Percentiles rank a stretch among this genome's conserved stretches.
These are phyloP conservation scores for Thielaviopsis cerberus DNA, from an alignment of 2,329 filamentous ascomycete species.

Conservation along the genomic window DNA sequence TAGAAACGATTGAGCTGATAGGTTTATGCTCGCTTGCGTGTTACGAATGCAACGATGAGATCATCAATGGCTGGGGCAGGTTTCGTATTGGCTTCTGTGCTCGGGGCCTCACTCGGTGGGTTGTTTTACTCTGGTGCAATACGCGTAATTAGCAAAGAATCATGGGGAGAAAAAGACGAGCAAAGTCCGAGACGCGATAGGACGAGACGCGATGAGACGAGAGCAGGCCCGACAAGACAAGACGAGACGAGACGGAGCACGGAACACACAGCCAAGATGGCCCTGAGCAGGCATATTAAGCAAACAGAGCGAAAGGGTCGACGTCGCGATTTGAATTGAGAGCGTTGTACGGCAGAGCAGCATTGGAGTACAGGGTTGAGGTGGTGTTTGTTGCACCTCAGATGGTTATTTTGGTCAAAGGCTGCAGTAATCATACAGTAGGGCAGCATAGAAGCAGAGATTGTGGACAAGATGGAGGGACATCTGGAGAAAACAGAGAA, in stretches of 20 bases:
- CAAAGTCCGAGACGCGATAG: not conserved
- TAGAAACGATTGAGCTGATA: not conserved
- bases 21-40: not conserved
- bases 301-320: too few relatives aligned
- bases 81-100: not conserved
- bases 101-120: not conserved
- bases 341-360: not conserved
- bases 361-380: too few relatives aligned
- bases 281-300: too few relatives aligned
- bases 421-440: not conserved
- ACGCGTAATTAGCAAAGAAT: not conserved
- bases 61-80: not conserved
- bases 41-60: not conserved
- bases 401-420: too few relatives aligned
- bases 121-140: not conserved
- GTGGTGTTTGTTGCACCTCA: not conserved
- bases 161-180: not conserved
- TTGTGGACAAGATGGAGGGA: too few relatives aligned
- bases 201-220: conserved; percentile 18
- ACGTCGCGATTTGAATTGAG: not conserved
- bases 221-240: not conserved
- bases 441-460: not conserved
- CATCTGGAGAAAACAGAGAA: too few relatives aligned
- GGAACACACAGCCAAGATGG: too few relatives aligned
- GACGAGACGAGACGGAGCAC: not conserved